These are phyloP conservation scores for Nakazawaea pomicola DNA, from an alignment of 805 yeast genomes.

Conservation along the genomic window DNA sequence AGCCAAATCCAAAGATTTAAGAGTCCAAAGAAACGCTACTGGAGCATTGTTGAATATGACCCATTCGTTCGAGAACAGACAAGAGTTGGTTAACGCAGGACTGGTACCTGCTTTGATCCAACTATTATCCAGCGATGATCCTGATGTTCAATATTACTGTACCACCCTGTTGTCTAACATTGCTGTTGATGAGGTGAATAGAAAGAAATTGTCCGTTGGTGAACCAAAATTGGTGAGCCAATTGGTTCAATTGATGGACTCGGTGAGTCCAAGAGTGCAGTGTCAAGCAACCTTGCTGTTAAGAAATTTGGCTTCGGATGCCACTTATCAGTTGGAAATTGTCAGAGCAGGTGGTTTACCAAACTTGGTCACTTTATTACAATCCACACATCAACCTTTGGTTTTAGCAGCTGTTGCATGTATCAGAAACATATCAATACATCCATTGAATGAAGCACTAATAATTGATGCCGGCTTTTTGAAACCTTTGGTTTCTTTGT, in stretches of 20 bases:
- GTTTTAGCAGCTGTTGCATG: conserved; percentile 98
- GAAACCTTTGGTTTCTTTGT: conserved; percentile 79
- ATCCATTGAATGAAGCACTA: conserved; percentile 91
- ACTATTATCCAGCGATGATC: conserved; percentile 76
- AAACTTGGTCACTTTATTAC: conserved; percentile 82
- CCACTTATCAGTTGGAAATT: conserved; percentile 91
- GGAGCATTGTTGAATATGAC: conserved; percentile 98
- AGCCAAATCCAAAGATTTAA: conserved; percentile 88
- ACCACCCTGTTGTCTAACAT: conserved; percentile 95
- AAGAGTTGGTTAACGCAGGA: conserved; percentile 94
- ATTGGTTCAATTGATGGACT: conserved; percentile 86
- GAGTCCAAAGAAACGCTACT: conserved; percentile 98
- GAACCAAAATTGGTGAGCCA: conserved; percentile 90
- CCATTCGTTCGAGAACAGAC: conserved; percentile 93
- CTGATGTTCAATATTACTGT: conserved; percentile 97
- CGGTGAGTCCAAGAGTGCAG: conserved; percentile 90
- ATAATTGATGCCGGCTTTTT: conserved; percentile 96
- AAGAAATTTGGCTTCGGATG: conserved; percentile 93
- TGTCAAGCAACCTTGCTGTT: conserved; percentile 97
- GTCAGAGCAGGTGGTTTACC: conserved; percentile 95
- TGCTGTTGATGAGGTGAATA: conserved; percentile 91
- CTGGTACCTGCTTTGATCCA: conserved; percentile 96
- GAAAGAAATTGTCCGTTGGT: conserved; percentile 82
- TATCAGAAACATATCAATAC: conserved; percentile 93
- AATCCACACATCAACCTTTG: conserved; percentile 85